A percentile compares a stretch with the other conserved stretches of the same genome.
Conservation (phyloP, 2,329 filamentous ascomycete genomes). For the Pseudocercospora fuligena region DNA sequence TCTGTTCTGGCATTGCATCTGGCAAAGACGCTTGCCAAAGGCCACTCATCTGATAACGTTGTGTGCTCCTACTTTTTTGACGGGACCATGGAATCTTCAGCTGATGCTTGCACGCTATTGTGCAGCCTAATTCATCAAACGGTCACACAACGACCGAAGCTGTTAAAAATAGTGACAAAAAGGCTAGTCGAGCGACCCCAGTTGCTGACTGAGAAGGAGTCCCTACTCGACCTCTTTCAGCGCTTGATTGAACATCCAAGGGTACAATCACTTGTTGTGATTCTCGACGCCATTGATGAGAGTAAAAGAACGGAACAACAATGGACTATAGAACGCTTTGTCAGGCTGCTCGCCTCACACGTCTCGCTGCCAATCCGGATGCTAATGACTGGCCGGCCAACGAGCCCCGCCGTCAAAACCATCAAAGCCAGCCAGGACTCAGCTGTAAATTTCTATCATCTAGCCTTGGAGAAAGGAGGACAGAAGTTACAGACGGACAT, state of each 20-base stretch:
- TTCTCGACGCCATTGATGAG: slow-evolving; percentile 10
- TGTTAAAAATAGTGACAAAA: slow-evolving; percentile 5
- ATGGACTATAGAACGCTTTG: slow-evolving; percentile 6
- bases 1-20: slow-evolving; percentile 2
- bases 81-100: slow-evolving; percentile 6
- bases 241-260: background rate
- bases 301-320: slow-evolving; percentile 5
- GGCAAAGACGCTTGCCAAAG: slow-evolving; percentile 1
- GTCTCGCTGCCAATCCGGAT: slow-evolving; percentile 1
- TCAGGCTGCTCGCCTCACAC: slow-evolving; percentile 1
- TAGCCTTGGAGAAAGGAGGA: background rate
- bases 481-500: slow-evolving; percentile 1
- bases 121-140: slow-evolving; percentile 7
- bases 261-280: slow-evolving; percentile 1
- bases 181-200: slow-evolving; percentile 4
- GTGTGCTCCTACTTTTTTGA: slow-evolving; percentile 7
- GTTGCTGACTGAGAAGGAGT: slow-evolving; percentile 6
- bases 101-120: slow-evolving; percentile 2
- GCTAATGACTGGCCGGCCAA: slow-evolving; percentile 4
- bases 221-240: slow-evolving; percentile 8
- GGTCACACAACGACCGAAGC: slow-evolving; percentile 7
- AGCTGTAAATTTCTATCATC: too few relatives aligned
- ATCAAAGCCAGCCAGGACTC: too few relatives aligned
- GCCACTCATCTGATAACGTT: background rate
- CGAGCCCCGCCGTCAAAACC: slow-evolving; percentile 3